Evolutionary conservation across 164 flowering plant genomes (phyloP), one percentile per base, ranked within the genome.

Genomic region (Euptelea pleiosperma): DNA sequence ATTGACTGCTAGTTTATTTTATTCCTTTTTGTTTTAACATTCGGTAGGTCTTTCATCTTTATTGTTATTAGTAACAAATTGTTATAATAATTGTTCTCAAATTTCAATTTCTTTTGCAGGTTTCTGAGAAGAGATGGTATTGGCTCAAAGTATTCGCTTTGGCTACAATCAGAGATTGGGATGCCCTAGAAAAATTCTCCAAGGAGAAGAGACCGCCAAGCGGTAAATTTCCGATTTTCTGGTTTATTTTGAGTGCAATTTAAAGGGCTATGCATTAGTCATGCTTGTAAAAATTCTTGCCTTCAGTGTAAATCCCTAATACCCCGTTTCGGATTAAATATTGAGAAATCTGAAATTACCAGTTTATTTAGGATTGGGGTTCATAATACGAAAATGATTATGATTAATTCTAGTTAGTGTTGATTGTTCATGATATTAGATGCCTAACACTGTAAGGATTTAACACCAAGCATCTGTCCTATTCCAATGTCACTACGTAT

Each of bases 81-180:
- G 3, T 2, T 25, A 14, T 30, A 24, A 26, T 31, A 1, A 25
- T 25, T 28, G 33, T 28, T 29, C 15, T 47, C 18, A 1, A 26
- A 14, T 36, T 29, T 11, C 21, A 30, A 36, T 31, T 44, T 30
- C 30, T 63, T 49, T 63, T 48, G 45, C 68, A 90, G 99, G 97
- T 93, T 42, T 77, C 97, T 50, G 99, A 93, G 69, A 93, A 86
- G 74, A 77, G 96, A 62, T 93, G 97, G 97, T 93, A 93, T 69
- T 93, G 99, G 99, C 96, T 93, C 58, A 93, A 93, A 76, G 87
- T 81, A 61, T 87, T 88, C 72, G 99, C 99, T 61, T 71, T 93
- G 81, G 97, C 91, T 50, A 83, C 94, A 45, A 86, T 73, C 40
- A 79, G 88, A 77, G 99, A 93, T 61, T 93, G 99, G 99, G 96